Percentiles rank a stretch among this genome's conserved stretches.
These are phyloP conservation scores for Trichosporon coremiiforme DNA, from an alignment of 1,284 basidiomycete genomes.

Conservation along the genomic window DNA sequence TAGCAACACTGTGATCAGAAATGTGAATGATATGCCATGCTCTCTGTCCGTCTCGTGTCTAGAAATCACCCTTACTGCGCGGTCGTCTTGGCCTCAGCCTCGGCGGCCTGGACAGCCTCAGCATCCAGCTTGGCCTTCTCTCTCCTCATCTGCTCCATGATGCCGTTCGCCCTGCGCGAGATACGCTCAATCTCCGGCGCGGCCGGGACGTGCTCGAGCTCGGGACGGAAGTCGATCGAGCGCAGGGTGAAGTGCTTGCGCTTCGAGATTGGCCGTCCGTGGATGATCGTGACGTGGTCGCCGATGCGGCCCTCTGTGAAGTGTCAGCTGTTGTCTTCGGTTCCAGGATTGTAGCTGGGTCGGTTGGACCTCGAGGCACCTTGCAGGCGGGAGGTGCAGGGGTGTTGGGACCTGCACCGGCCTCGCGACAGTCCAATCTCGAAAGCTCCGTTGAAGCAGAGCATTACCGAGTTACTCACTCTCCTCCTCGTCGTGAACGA, in stretches of 20 bases:
- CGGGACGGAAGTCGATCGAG: slow-evolving; percentile 31
- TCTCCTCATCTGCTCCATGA: slow-evolving; percentile 5
- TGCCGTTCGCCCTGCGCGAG: neutral
- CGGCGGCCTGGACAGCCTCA: slow-evolving; percentile 1
- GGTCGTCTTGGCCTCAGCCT: slow-evolving; percentile 8
- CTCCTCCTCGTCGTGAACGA: slow-evolving; percentile 49
- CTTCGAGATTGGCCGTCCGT: slow-evolving; percentile 42
- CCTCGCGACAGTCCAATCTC: too few species aligned
- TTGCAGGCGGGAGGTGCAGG: too few species aligned
- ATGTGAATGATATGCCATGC: neutral
- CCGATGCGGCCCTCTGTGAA: slow-evolving; percentile 40
- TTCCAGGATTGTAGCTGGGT: too few species aligned
- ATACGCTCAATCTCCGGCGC: slow-evolving; percentile 2
- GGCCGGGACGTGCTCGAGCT: slow-evolving; percentile 5
- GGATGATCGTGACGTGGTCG: slow-evolving; percentile 48
- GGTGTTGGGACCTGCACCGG: too few species aligned
- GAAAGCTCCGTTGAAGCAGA: too few species aligned
- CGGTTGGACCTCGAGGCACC: too few species aligned
- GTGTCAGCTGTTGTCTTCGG: slow-evolving; percentile 13
- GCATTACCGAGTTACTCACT: slow-evolving; percentile 32
- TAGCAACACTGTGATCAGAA: slow-evolving; percentile 7
- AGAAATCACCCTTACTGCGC: slow-evolving; percentile 16
- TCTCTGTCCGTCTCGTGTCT: neutral
- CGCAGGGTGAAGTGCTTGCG: slow-evolving; percentile 43
- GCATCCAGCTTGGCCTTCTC: slow-evolving; percentile 16